Evolutionary conservation across 1,284 basidiomycete species (phyloP), one percentile per base, ranked within the genome.

Genomic region (Schizophyllum amplum): DNA sequence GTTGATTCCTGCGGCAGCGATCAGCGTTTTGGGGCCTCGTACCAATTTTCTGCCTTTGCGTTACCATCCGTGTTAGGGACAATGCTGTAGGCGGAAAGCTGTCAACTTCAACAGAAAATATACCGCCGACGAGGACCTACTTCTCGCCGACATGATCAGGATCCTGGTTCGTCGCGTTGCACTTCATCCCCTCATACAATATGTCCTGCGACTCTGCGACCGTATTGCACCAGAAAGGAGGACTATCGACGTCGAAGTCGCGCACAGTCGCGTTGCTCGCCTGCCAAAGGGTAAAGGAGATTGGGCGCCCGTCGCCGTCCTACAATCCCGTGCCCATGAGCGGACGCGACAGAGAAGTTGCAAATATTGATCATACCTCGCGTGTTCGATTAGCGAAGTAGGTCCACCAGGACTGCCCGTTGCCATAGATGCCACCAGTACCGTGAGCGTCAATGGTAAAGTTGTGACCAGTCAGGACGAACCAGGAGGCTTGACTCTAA

Each of bases 221-320:
- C 1, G 80, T 72, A 61, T 83, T 82, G 60, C 82, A 81, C 83
- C 82, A 87, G 69, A 86, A 86, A 17, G 83, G 84, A 52, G 79
- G 84, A 9, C 78, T 75, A 25, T 80, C 69, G 57, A 87, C 80
- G 13, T 68, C 71, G 67, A 84, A 85, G 66, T 81, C 73, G 48
- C 68, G 71, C 13, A 86, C 71, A 0, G 67, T 64, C 1, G 71
- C 84, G 51, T 77, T 71, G 11, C 68, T 72, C 6, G 74, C 81
- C 55, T 81, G 71, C 57, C 70, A 77, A 25, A 87, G 64, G 0
- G 83, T 82, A 50, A 87, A 68, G 3, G 82, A 72, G 61, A 87
- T 81, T 1, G 85, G 84, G 17, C 84, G 77, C 1, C 82, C 82
- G 61, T 83, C 80, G 21, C 83, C 83, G 65, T 82, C 82, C 59